Conservation (phyloP, 176 grass and related monocot genomes). For the Paspalum vaginatum region DNA sequence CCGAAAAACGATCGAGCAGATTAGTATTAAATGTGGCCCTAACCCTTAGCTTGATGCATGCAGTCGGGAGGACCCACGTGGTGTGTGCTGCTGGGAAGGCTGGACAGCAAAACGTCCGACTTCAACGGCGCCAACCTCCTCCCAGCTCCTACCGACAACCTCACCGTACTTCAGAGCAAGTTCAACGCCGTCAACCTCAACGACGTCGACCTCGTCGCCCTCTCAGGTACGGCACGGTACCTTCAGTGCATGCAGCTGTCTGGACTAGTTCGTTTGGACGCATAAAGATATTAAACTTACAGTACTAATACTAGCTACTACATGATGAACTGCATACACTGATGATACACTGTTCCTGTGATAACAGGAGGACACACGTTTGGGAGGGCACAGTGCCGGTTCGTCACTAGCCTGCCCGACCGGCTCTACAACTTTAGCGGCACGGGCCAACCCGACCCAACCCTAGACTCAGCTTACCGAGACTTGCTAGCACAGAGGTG, state of each 20-base stretch:
- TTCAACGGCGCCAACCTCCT: constrained; percentile 5
- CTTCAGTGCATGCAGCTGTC: no score
- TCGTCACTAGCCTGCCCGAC: background rate
- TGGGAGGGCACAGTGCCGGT: constrained; percentile 49
- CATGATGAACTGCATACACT: no score
- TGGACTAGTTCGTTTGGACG: no score
- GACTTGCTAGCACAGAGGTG: constrained; percentile 34
- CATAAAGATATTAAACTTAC: no score
- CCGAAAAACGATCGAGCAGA: no score
- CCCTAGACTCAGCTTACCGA: constrained; percentile 3
- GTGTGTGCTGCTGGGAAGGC: constrained; percentile 57
- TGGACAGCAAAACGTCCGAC: constrained; percentile 51
- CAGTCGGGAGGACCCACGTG: constrained; percentile 54
- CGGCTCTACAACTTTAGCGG: constrained; percentile 67
- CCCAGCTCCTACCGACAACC: constrained; percentile 39
- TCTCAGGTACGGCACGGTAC: constrained; percentile 47
- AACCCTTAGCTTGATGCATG: no score
- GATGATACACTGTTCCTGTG: background rate
- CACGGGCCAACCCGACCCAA: constrained; percentile 52
- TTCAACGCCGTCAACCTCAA: constrained; percentile 26
- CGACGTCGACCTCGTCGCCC: constrained; percentile 59
- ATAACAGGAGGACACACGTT: constrained; percentile 62
- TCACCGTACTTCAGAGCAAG: constrained; percentile 21
- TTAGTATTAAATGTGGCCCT: no score
- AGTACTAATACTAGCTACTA: no score